These are phyloP conservation scores for Cubamyces lactineus DNA, from an alignment of 768 basidiomycete species.

Conservation along the genomic window DNA sequence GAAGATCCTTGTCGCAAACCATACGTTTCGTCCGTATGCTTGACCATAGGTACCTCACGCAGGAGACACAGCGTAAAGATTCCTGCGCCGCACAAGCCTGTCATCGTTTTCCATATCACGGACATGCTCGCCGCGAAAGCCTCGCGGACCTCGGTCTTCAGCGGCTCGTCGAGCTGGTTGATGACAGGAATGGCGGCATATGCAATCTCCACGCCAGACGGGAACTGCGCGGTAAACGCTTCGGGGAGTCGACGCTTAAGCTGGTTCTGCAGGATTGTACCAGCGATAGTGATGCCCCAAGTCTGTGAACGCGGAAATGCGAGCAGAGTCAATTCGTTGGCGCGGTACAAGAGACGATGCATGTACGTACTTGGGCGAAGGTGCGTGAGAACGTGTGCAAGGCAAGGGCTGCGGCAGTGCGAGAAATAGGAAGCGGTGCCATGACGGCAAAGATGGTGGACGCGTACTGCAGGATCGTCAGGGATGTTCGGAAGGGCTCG, in stretches of 20 bases:
- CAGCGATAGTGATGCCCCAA: conserved; percentile 56
- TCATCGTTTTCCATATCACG: conserved; percentile 48
- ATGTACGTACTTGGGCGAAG: conserved; percentile 27
- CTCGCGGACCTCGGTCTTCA: conserved; percentile 39
- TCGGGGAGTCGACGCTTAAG: conserved; percentile 46
- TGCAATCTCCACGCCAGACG: conserved; percentile 44
- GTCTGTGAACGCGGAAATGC: conserved; percentile 33
- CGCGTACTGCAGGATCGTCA: conserved; percentile 17
- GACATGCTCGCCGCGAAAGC: conserved; percentile 47
- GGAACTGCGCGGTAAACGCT: conserved; percentile 39
- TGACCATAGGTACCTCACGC: conserved; percentile 31
- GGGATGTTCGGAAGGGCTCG: not conserved
- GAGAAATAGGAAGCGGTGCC: conserved; percentile 34
- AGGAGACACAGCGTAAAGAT: conserved; percentile 40
- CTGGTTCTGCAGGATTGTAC: conserved; percentile 54
- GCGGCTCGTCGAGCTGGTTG: conserved; percentile 37
- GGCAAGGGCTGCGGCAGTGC: conserved; percentile 39
- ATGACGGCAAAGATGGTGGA: conserved; percentile 28
- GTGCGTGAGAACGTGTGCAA: conserved; percentile 34
- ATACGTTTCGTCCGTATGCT: conserved; percentile 24
- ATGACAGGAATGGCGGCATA: conserved; percentile 52
- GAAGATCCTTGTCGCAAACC: conserved; percentile 10
- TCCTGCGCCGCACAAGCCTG: conserved; percentile 44
- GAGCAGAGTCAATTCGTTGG: not conserved
- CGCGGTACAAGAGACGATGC: not conserved